Conservation (phyloP, 768 basidiomycete genomes). For the Kwoniella heveanensis region DNA sequence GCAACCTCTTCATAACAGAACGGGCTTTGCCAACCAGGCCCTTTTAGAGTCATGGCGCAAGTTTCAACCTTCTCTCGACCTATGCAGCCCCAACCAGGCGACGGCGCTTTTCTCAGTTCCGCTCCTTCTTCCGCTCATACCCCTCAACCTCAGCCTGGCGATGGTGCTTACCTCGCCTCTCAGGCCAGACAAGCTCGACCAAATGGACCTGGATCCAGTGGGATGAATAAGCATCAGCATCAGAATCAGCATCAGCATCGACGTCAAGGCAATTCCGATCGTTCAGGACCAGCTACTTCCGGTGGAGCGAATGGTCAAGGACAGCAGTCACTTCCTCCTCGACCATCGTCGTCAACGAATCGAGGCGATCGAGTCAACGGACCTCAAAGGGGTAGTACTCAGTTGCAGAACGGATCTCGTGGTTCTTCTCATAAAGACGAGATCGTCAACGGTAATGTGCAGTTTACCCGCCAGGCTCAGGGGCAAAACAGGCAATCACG, state of each 20-base stretch:
- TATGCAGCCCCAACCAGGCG: conserved; percentile 5
- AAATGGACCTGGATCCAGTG: background rate
- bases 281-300: no score
- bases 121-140: background rate
- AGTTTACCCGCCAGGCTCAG: no score
- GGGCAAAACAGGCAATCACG: background rate
- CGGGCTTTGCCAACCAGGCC: no score
- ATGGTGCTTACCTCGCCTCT: conserved; percentile 31
- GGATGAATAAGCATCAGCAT: background rate
- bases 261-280: background rate
- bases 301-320: background rate
- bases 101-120: conserved; percentile 9
- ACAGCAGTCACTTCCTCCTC: background rate
- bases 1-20: background rate
- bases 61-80: conserved; percentile 11
- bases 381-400: background rate
- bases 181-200: background rate
- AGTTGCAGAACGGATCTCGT: no score
- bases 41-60: conserved; percentile 10
- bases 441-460: no score
- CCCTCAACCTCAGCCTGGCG: conserved; percentile 32
- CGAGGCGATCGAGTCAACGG: background rate
- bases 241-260: background rate
- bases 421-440: no score
- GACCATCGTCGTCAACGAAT: background rate